phyloP scores from a whole-genome alignment of 1,139 yeast species.

The Zygoascus sp. region DNA sequence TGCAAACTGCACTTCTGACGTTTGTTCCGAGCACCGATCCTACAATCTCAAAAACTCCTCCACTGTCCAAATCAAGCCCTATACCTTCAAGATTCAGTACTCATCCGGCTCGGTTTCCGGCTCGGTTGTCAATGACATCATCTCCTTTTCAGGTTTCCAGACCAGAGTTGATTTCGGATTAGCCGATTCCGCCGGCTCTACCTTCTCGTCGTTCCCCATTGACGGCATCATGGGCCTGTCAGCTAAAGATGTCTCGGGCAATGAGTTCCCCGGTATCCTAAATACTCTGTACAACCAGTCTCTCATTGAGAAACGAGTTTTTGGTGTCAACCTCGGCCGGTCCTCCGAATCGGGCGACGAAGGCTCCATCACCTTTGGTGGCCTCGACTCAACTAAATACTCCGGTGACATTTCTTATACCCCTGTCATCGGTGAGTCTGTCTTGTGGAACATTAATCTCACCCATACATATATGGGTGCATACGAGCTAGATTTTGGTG shows the following conservation, averaged over 20 bases:
- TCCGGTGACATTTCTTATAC: slow-evolving; percentile 44
- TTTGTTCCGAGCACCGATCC: slow-evolving; percentile 41
- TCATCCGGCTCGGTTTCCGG: slow-evolving; percentile 57
- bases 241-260: slow-evolving; percentile 29
- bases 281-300: slow-evolving; percentile 38
- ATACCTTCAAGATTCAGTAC: slow-evolving; percentile 46
- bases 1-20: slow-evolving; percentile 43
- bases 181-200: slow-evolving; percentile 50
- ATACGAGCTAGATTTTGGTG: slow-evolving; percentile 33
- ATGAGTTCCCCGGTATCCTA: slow-evolving; percentile 39
- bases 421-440: slow-evolving; percentile 37
- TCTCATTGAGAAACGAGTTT: slow-evolving; percentile 38
- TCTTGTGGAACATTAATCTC: slow-evolving; percentile 54
- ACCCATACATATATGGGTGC: slow-evolving; percentile 37
- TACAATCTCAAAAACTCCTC: slow-evolving; percentile 32
- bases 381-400: slow-evolving; percentile 40
- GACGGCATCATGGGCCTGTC: slow-evolving; percentile 64
- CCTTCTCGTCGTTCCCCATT: slow-evolving; percentile 50
- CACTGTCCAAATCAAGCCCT: slow-evolving; percentile 20
- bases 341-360: slow-evolving; percentile 35
- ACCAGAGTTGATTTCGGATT: slow-evolving; percentile 50
- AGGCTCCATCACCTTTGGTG: slow-evolving; percentile 47
- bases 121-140: slow-evolving; percentile 38
- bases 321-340: slow-evolving; percentile 43
- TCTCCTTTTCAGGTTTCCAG: slow-evolving; percentile 42